Evolutionary conservation across 2,329 filamentous ascomycete genomes (phyloP).

Genomic region (Apiospora malaysiana): DNA sequence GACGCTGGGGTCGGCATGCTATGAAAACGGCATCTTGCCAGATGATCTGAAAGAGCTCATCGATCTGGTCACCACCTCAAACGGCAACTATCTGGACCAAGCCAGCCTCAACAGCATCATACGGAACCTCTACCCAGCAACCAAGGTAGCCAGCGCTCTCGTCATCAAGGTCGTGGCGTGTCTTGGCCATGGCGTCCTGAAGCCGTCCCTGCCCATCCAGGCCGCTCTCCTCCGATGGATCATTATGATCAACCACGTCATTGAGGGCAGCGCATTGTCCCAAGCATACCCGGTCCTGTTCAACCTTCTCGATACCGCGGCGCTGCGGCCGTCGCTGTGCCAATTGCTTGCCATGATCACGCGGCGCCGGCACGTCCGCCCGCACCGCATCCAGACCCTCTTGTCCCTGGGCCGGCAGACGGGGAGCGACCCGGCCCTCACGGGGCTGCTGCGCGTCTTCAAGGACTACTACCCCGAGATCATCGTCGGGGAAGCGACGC

Average conservation of each 20-base stretch:
- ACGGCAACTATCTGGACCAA: slow-evolving; percentile 75
- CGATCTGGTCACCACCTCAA: slow-evolving; percentile 63
- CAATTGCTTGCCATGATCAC: slow-evolving; percentile 82
- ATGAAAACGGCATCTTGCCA: slow-evolving; percentile 70
- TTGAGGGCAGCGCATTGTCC: slow-evolving; percentile 69
- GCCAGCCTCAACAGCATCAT: slow-evolving; percentile 71
- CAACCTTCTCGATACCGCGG: slow-evolving; percentile 80
- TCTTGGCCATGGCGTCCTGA: slow-evolving; percentile 78
- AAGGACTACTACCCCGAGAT: slow-evolving; percentile 93
- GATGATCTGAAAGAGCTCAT: slow-evolving; percentile 67
- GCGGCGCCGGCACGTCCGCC: slow-evolving; percentile 80
- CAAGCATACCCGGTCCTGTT: slow-evolving; percentile 79
- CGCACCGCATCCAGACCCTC: slow-evolving; percentile 81
- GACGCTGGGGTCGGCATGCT: slow-evolving; percentile 65
- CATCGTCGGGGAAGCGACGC: slow-evolving; percentile 73
- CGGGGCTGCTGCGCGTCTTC: slow-evolving; percentile 79
- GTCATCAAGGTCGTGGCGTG: slow-evolving; percentile 72
- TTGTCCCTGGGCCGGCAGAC: slow-evolving; percentile 63
- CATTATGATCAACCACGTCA: slow-evolving; percentile 73
- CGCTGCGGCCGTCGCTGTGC: slow-evolving; percentile 70
- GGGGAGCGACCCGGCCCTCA: slow-evolving; percentile 75
- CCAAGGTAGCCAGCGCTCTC: slow-evolving; percentile 63
- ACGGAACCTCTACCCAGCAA: slow-evolving; percentile 78
- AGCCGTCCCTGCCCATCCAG: slow-evolving; percentile 75
- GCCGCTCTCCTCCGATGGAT: slow-evolving; percentile 78